Percentiles rank a stretch among this genome's conserved stretches.
Conservation (phyloP, 2,329 filamentous ascomycete species). For the Trichophaea hybrida region DNA sequence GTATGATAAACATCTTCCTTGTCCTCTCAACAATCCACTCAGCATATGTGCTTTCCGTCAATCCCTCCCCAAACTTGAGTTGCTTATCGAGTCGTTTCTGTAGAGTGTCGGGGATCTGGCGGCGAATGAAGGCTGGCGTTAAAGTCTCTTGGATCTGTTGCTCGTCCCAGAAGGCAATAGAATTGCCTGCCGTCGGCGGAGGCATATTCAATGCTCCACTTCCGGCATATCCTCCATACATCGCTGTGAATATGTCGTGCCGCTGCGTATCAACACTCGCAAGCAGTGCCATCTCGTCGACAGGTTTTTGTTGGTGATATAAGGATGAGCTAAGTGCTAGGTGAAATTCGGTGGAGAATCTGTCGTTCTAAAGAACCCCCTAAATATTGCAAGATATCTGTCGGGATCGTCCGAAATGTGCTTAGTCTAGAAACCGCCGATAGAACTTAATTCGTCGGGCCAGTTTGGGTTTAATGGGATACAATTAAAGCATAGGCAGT, state of each 20-base stretch:
- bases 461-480: too few relatives aligned
- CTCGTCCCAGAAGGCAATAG: constrained; percentile 50
- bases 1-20: constrained; percentile 54
- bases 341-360: neutral
- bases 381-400: neutral
- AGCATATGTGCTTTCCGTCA: constrained; percentile 61
- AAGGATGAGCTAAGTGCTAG: neutral
- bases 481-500: too few relatives aligned
- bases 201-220: constrained; percentile 4
- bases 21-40: constrained; percentile 61
- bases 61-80: constrained; percentile 51
- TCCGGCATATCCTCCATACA: constrained; percentile 20
- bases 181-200: constrained; percentile 9
- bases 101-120: constrained; percentile 36
- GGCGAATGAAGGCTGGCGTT: constrained; percentile 51
- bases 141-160: constrained; percentile 55
- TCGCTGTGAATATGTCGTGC: constrained; percentile 14
- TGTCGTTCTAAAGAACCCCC: neutral
- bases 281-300: neutral
- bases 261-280: neutral
- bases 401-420: neutral
- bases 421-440: neutral
- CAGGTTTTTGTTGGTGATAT: neutral
- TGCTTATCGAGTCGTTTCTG: constrained; percentile 47
- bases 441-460: too few relatives aligned